Evolutionary conservation across 23 red algal genomes (phyloP).

Genomic region (Pyropia haitanensis): DNA sequence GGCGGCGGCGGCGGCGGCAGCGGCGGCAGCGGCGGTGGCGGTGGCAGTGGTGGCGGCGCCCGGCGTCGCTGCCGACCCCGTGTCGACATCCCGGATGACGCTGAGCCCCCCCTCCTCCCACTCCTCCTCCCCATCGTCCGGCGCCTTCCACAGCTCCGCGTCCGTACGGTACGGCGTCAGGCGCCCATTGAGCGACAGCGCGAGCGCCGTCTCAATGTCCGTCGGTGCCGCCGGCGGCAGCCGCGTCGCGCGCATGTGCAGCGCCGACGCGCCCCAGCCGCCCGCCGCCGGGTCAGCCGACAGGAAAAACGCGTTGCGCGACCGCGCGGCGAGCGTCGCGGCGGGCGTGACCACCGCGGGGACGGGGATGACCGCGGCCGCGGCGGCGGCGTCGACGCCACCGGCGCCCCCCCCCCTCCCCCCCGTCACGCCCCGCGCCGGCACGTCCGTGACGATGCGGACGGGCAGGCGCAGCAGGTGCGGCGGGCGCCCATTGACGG

Average conservation of each 20-base stretch:
- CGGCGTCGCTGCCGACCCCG: conserved; percentile 1
- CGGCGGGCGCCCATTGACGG: conserved; percentile 24
- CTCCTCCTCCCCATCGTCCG: conserved; percentile 12
- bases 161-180: conserved; percentile 44
- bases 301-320: conserved; percentile 37
- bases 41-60: not conserved
- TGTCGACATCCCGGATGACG: conserved; percentile 13
- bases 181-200: conserved; percentile 70
- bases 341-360: conserved; percentile 18
- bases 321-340: conserved; percentile 12
- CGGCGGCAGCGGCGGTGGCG: conserved; percentile 6
- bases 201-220: conserved; percentile 67
- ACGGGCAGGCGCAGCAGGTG: conserved; percentile 57
- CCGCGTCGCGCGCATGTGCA: conserved; percentile 20
- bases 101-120: conserved; percentile 6
- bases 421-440: not conserved
- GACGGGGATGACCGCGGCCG: conserved; percentile 18
- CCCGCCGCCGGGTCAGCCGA: conserved; percentile 4
- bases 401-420: not conserved
- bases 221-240: conserved; percentile 29
- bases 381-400: conserved; percentile 6
- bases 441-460: conserved; percentile 24
- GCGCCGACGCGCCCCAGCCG: conserved; percentile 1
- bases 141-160: conserved; percentile 29
- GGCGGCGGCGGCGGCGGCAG: not conserved